phyloP scores from a whole-genome alignment of 257 asterid species.

The Mentha longifolia region DNA sequence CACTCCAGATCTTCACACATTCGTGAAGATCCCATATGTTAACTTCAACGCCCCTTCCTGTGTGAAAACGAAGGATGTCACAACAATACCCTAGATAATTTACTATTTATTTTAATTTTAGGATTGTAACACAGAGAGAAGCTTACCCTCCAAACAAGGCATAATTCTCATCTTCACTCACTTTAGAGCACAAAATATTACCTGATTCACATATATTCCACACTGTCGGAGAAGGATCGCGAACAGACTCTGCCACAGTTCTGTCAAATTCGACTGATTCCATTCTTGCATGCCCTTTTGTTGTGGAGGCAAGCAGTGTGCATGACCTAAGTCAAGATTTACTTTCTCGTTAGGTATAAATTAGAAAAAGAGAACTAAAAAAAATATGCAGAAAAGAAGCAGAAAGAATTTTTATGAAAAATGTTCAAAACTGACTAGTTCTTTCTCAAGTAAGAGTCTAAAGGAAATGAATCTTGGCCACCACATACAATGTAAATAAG shows the following conservation, averaged over 20 bases:
- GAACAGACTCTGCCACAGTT: constrained; percentile 40
- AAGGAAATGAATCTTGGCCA: background rate
- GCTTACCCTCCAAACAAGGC: constrained; percentile 96
- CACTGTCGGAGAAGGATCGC: constrained; percentile 51
- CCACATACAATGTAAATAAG: background rate
- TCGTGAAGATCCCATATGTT: constrained; percentile 81
- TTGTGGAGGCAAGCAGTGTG: constrained; percentile 70
- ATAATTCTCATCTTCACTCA: constrained; percentile 64
- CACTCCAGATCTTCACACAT: constrained; percentile 64
- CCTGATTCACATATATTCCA: constrained; percentile 79
- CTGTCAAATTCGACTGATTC: constrained; percentile 50
- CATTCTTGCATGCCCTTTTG: constrained; percentile 63
- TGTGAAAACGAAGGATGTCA: constrained; percentile 12
- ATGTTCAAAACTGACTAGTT: background rate
- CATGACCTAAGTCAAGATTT: constrained; percentile 55
- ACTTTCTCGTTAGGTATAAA: background rate
- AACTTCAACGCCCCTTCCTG: constrained; percentile 94
- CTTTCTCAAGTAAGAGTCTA: background rate
- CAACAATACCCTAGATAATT: constrained; percentile 9
- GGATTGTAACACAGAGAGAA: constrained; percentile 8
- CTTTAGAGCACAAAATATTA: constrained; percentile 63
- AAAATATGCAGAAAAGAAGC: background rate
- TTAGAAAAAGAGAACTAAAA: background rate
- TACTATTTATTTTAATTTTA: constrained; percentile 21
- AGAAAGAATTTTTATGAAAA: background rate